Base-by-base conservation (phyloP, 1,284 basidiomycete species). In the Rugosomyces carneus region DNA sequence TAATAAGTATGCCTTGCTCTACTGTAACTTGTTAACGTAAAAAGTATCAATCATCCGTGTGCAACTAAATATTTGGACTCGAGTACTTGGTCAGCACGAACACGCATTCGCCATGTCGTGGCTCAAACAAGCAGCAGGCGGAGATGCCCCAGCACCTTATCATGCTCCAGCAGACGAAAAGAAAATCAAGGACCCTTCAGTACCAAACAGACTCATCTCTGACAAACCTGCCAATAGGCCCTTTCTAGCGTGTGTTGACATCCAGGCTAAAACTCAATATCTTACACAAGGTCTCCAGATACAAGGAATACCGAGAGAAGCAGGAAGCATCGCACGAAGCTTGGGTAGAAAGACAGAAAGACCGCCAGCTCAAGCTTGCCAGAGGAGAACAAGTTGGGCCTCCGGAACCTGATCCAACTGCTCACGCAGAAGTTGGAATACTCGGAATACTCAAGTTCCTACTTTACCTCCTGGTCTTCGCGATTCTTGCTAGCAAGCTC, bases 191-290 rank as follows among this genome's bases (percentile, higher is more conserved):
- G 55, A 57, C 45, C 53, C 55, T 41, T 29, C 46, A 27, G 55
- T 53, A 16, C 51, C 55, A 13, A 50, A 51, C 35, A 51, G 54
- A 29, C 50, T 79, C 75, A 86, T 91, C 35, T 76, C 81, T 29
- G 78, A 77, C 51, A 92, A 90, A 66, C 63, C 76, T 45, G 85
- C 89, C 27, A 92, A 92, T 66, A 71, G 75, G 52, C 89, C 89
- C 16, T 92, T 89, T 64, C 74, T 91, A 41, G 79, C 79, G 82
- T 90, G 68, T 54, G 85, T 78, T 31, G 35, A 2, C 32, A 41
- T 42, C 24, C 19, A 36, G 34, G 19, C 24, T 34, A 42, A n/a
- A 13, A 40, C 11, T 11, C 34, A 31, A 42, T 29, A 26, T 35
- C 47, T 48, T 34, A 42, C 53, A 48, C 57, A 40, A 47, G 49